Base-by-base conservation (phyloP, 441 rosid species). In the Erodium moschatum region DNA sequence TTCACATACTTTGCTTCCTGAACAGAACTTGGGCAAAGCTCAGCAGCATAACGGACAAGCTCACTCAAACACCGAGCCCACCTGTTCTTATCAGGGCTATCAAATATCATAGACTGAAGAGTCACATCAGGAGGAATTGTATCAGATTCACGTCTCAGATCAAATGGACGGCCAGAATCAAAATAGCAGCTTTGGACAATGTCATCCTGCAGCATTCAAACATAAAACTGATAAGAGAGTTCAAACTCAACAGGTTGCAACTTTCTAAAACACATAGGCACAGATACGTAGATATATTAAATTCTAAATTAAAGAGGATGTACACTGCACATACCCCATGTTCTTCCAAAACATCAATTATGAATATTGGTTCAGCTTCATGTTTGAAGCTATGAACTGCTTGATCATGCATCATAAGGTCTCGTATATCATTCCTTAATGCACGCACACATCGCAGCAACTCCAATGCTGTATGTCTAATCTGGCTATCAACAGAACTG, bases 61-160 rank as follows among this genome's bases (percentile, higher is more conserved):
- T 95, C 97, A 69, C 98, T 92, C 68, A 95, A 93, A 80, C 98
- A 95, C 40, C 97, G 85, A 70, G 96, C 98, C 97, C 98, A 95
- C 76, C 95, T 86, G 79, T 87, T 95, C 84, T 95, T 95, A 81
- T 95, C 99, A 75, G 96, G 98, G 81, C 95, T 87, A 80, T 95
- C 99, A 74, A 89, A 89, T 73, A 95, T 90, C 76, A 95, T 87
- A 74, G 97, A 92, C 64, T 92, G 99, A 76, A 95, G 90, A 31
- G 99, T 89, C 79, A 87, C 93, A 42, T 92, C 99, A 69, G 96
- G 84, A 77, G 99, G 96, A 84, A 95, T 86, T 62, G 84, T 86
- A 77, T 95, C 98, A 15, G 92, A 86, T 72, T 92, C 98, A 79
- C 95, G 81, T 79, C 89, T 86, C 76, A 89, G 74, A 84, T 95